Evolutionary conservation across 2,329 filamentous ascomycete genomes (phyloP), one percentile per base, ranked within the genome.

Genomic region (Sarocladium brachiariae): DNA sequence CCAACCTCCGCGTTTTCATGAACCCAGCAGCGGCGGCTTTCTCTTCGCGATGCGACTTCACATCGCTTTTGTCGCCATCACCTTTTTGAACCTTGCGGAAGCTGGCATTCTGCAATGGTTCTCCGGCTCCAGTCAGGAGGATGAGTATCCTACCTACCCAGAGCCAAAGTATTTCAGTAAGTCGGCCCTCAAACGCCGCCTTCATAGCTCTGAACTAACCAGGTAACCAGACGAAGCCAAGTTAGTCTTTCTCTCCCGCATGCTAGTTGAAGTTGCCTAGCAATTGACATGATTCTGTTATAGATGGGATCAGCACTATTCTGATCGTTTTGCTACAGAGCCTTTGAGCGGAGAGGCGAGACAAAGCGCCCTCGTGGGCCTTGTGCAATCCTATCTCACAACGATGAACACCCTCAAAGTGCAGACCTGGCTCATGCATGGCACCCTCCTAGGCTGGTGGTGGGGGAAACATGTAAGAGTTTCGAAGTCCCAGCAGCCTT

Each of bases 401-500:
- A 87, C 83, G 25, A 85, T 87, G 60, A 70, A 73, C 46, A 76
- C 80, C 33, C 72, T 87, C 25, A 77, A 80, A 2, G 65, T 90
- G 52, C 83, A 91, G 64, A 90, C 87, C 5, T 92, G 88, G 88
- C 78, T 92, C 53, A 87, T 88, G 59, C 87, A 92, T 61, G 86
- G 87, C n/a, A 86, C 85, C n/a, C 70, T 92, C 25, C 71, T 93
- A 27, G 88, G 87, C 6, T 93, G 88, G 88, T 92, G 87, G 86
- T 92, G 87, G 87, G 89, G 88, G 58, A 73, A 73, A 45, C 71
- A 69, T 63, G 69, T 67, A 62, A 61, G 58, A 54, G 18, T 14
- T 18, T 10, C 25, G 21, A 25, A 34, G 14, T n/a, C n/a, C n/a
- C 6, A n/a, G 30, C 14, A 8, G 30, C 30, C 16, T 43, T 11